These are phyloP conservation scores for Coprinopsis marcescibilis DNA, from an alignment of 768 basidiomycete genomes.

Conservation along the genomic window DNA sequence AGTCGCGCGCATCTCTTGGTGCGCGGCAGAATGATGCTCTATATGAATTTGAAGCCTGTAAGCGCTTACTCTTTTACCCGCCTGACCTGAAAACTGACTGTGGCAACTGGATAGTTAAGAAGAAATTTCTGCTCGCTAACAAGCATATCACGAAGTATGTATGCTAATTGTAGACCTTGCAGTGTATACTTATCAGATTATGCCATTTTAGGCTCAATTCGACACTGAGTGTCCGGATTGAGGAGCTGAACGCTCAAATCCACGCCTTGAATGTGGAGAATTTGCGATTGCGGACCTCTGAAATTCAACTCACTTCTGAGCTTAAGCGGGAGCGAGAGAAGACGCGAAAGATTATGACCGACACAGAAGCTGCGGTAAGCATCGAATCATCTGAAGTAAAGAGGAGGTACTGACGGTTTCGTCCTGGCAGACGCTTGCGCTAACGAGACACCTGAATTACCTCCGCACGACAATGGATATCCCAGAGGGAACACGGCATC, in stretches of 20 bases:
- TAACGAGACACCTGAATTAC: conserved; percentile 60
- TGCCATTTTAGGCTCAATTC: conserved; percentile 63
- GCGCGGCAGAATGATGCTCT: conserved; percentile 73
- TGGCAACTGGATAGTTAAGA: conserved; percentile 63
- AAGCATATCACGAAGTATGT: conserved; percentile 86
- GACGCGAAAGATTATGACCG: conserved; percentile 62
- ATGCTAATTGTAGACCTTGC: neutral
- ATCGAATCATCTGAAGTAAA: conserved; percentile 8
- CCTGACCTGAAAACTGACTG: conserved; percentile 19
- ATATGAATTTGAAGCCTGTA: conserved; percentile 82
- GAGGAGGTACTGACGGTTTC: conserved; percentile 9
- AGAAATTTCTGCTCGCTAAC: conserved; percentile 86
- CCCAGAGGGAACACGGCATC: conserved; percentile 22
- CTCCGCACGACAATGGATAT: conserved; percentile 61
- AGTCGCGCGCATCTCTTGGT: conserved; percentile 58
- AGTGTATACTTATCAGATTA: neutral
- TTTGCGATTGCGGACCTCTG: conserved; percentile 72
- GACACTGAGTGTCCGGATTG: conserved; percentile 75
- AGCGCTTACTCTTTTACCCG: conserved; percentile 26
- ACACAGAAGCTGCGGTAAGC: conserved; percentile 69
- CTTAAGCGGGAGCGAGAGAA: conserved; percentile 79
- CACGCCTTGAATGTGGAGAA: conserved; percentile 81
- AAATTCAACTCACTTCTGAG: conserved; percentile 69
- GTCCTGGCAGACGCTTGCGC: conserved; percentile 40
- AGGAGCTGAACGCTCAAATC: conserved; percentile 80